Conservation (phyloP, 2,329 filamentous ascomycete species). For the Diaporthe longicolla region DNA sequence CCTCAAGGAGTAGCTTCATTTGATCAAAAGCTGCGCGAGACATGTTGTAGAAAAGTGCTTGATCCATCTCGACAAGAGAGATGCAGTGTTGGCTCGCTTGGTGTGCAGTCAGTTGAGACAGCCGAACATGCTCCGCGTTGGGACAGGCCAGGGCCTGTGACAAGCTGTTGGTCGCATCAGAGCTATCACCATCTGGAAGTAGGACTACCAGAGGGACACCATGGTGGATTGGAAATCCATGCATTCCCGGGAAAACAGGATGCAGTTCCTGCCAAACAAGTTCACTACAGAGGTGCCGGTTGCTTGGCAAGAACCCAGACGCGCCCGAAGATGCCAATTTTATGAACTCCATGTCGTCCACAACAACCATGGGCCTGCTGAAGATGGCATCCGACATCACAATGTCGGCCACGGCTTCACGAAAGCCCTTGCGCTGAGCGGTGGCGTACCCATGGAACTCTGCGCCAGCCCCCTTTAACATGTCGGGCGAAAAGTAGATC, state of each 20-base stretch:
- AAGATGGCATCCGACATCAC: conserved; percentile 57
- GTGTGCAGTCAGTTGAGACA: conserved; percentile 54
- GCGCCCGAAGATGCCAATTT: conserved; percentile 50
- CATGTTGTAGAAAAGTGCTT: conserved; percentile 57
- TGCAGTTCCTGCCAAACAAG: conserved; percentile 60
- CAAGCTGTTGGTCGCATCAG: background rate
- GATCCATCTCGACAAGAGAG: conserved; percentile 61
- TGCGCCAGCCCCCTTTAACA: conserved; percentile 51
- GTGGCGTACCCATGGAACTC: conserved; percentile 60
- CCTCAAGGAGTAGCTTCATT: conserved; percentile 57
- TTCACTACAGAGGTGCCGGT: conserved; percentile 64
- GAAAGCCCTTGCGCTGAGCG: conserved; percentile 53
- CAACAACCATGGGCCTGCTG: conserved; percentile 54
- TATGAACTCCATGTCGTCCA: conserved; percentile 62
- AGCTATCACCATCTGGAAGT: conserved; percentile 34
- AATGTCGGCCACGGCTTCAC: conserved; percentile 59
- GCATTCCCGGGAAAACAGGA: conserved; percentile 47
- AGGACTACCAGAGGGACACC: conserved; percentile 51
- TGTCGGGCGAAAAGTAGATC: conserved; percentile 60
- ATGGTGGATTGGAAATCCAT: conserved; percentile 46
- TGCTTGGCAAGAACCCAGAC: conserved; percentile 60
- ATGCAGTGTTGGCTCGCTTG: conserved; percentile 54
- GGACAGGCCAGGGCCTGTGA: conserved; percentile 41
- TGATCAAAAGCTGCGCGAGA: conserved; percentile 54
- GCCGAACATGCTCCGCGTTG: conserved; percentile 50